These are phyloP conservation scores for Albophoma yamanashiensis DNA, from an alignment of 2,329 filamentous ascomycete species.

Conservation along the genomic window DNA sequence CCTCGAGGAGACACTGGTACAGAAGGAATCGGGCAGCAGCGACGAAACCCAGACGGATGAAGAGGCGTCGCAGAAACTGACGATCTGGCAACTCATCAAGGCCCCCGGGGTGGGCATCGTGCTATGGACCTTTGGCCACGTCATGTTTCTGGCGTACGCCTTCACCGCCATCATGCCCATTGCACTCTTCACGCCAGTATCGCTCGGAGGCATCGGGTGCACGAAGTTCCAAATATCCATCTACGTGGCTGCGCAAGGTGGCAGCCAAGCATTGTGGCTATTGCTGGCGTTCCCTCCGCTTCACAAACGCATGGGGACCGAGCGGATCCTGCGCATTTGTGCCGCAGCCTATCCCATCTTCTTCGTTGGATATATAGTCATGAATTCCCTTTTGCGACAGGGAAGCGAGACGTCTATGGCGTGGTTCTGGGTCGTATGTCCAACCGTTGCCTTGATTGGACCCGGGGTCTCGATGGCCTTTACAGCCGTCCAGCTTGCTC, in stretches of 20 bases:
- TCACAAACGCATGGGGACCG: constrained; percentile 56
- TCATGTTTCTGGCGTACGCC: constrained; percentile 57
- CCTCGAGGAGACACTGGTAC: constrained; percentile 49
- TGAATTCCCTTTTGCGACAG: constrained; percentile 36
- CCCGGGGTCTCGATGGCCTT: constrained; percentile 58
- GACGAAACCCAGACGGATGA: not conserved
- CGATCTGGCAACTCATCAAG: constrained; percentile 36
- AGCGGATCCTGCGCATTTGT: constrained; percentile 50
- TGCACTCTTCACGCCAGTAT: constrained; percentile 53
- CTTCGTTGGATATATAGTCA: constrained; percentile 44
- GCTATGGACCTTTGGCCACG: constrained; percentile 53
- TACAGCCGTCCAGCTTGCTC: constrained; percentile 58
- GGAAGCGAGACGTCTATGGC: constrained; percentile 22
- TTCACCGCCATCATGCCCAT: constrained; percentile 64
- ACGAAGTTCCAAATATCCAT: constrained; percentile 51
- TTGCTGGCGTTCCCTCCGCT: constrained; percentile 58
- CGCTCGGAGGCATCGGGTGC: constrained; percentile 56
- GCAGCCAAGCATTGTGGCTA: constrained; percentile 61
- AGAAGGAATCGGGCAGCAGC: not conserved
- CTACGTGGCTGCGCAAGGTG: constrained; percentile 53
- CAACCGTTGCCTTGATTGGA: constrained; percentile 37
- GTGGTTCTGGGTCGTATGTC: constrained; percentile 44
- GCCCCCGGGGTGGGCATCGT: constrained; percentile 56
- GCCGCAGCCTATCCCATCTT: constrained; percentile 49
- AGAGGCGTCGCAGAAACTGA: constrained; percentile 3